Base-by-base conservation (phyloP, 441 rosid species). In the Monsonia emarginata region DNA sequence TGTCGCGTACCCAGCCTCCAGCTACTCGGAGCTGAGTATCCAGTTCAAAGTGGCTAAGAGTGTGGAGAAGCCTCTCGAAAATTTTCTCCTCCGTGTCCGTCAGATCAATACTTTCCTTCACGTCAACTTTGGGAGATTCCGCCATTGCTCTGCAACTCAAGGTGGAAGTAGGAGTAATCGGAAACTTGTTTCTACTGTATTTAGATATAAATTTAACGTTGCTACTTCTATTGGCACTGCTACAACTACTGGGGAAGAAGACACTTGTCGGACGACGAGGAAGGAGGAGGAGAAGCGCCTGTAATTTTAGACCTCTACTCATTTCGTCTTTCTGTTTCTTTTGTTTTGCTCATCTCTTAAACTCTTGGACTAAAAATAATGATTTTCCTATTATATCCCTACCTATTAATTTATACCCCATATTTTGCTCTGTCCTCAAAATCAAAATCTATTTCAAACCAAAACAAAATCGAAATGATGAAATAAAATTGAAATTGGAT, bases 1-100 rank as follows among this genome's bases (percentile, higher is more conserved):
- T 93, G 73, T 93, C 98, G n/a, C 96, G 98, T 26, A 93, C 96
- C 98, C 98, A 93, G 4, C 98, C 97, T 63, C 98, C 98, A 28
- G 98, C 98, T 14, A 93, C 97, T 4, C 96, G 93, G 67, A 90
- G 95, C 81, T 85, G 83, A 8, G 90, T 89, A 60, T 80, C 65
- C 72, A 90, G 91, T 52, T 82, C 68, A 67, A 85, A 88, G 73
- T 83, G 83, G 65, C 74, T 81, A 50, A 86, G 80, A 64, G 89
- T 89, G 72, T 74, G 78, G 30, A 83, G 79, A 46, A 88, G 93
- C 76, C 86, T 78, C 11, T 83, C 87, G 67, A 83, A 93, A 44
- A 93, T 93, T 63, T 67, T 74, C 48, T 62, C 69, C 76, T 93
- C 98, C 31, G 75, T 82, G 13, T 83, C 86, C 0, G 82, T 87